These are phyloP conservation scores for Hemerocallis citrina DNA, from an alignment of 106 monocot species.

Conservation along the genomic window DNA sequence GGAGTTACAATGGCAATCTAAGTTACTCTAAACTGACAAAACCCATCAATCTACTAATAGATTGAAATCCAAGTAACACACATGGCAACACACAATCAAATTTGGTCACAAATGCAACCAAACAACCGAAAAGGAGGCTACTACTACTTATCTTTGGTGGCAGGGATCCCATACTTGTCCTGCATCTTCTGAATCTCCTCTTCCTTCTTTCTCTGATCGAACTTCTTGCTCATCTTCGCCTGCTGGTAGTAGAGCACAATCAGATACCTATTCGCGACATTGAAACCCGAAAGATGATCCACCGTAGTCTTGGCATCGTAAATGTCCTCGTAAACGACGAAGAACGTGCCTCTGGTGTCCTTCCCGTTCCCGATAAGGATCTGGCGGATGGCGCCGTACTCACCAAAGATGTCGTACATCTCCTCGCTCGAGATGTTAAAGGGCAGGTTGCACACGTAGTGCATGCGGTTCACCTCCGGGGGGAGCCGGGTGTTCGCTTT, in stretches of 20 bases:
- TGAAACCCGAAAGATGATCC: constrained; percentile 96
- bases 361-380: constrained; percentile 85
- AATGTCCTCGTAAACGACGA: constrained; percentile 99
- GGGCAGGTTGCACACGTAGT: constrained; percentile 93
- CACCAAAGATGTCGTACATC: constrained; percentile 99
- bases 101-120: no score
- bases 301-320: constrained; percentile 99
- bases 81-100: no score
- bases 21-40: no score
- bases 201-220: constrained; percentile 92
- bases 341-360: constrained; percentile 93
- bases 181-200: constrained; percentile 79
- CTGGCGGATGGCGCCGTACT: constrained; percentile 98
- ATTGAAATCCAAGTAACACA: no score
- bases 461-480: constrained; percentile 93
- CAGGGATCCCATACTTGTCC: constrained; percentile 92
- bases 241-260: constrained; percentile 98
- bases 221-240: constrained; percentile 93
- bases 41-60: no score
- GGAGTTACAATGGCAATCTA: no score
- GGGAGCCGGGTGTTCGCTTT: constrained; percentile 89
- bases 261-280: constrained; percentile 94
- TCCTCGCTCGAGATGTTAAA: constrained; percentile 99
- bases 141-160: constrained; percentile 63
- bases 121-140: no score